Evolutionary conservation across 768 basidiomycete species (phyloP).

Genomic region (Pleurotus platypus): DNA sequence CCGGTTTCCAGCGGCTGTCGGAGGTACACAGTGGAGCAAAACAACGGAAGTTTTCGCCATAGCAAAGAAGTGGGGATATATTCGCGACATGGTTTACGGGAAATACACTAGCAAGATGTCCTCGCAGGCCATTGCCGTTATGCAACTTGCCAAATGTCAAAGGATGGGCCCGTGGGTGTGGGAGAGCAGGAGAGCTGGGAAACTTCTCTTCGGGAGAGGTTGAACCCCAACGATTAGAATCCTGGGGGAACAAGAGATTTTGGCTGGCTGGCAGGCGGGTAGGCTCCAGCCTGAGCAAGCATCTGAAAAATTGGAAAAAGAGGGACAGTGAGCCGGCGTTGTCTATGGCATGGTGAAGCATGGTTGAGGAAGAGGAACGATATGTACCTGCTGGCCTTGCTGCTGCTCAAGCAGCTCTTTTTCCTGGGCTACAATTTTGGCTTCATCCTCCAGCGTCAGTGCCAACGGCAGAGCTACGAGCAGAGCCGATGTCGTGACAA

Average conservation of each 20-base stretch:
- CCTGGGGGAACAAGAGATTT: constrained; percentile 81
- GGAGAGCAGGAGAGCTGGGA: constrained; percentile 8
- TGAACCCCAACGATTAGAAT: constrained; percentile 46
- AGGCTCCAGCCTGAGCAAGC: constrained; percentile 58
- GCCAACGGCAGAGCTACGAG: constrained; percentile 93
- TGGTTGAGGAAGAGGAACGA: too few relatives aligned
- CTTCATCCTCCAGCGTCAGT: constrained; percentile 92
- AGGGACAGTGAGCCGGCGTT: constrained; percentile 9
- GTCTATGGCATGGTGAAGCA: too few relatives aligned
- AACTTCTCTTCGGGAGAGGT: constrained; percentile 13
- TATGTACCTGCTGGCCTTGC: constrained; percentile 80
- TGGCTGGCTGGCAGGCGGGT: constrained; percentile 44
- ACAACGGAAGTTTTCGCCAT: not conserved
- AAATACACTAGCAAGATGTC: not conserved
- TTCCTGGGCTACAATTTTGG: constrained; percentile 91
- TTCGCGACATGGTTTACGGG: constrained; percentile 8
- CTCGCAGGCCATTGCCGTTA: constrained; percentile 1
- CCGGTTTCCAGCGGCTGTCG: not conserved
- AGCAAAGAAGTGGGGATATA: constrained; percentile 2
- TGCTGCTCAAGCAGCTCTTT: constrained; percentile 92
- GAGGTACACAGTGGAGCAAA: not conserved
- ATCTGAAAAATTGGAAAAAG: constrained; percentile 45
- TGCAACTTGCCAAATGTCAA: constrained; percentile 6
- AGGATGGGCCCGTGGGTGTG: constrained; percentile 16
- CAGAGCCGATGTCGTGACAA: constrained; percentile 89